These are phyloP conservation scores for Chaetomium sp. DNA, from an alignment of 2,329 filamentous ascomycete species.

Conservation along the genomic window DNA sequence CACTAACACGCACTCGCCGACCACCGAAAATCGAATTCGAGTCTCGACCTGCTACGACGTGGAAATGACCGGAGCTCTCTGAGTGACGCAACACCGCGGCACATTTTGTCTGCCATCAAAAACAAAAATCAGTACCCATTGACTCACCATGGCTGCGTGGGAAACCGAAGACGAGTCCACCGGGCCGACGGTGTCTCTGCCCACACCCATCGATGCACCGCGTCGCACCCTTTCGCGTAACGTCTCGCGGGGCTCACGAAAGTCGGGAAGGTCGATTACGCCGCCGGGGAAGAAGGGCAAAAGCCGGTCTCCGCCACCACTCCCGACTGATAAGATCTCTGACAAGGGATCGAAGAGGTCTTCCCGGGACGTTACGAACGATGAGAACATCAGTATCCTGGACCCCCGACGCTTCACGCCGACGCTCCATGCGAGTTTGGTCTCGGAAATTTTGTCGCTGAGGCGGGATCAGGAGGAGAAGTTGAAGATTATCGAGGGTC, in stretches of 20 bases:
- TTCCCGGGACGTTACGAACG: conserved; percentile 52
- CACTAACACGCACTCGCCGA: conserved; percentile 8
- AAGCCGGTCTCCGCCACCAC: conserved; percentile 53
- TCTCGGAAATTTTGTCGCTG: conserved; percentile 85
- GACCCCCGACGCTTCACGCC: conserved; percentile 93
- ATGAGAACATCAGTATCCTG: conserved; percentile 67
- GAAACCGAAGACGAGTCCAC: conserved; percentile 58
- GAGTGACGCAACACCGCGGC: conserved; percentile 7
- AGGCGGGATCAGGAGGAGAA: conserved; percentile 89
- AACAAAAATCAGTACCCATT: neutral
- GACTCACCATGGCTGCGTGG: conserved; percentile 47
- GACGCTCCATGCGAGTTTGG: conserved; percentile 86
- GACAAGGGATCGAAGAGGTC: conserved; percentile 45
- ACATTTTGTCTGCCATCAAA: neutral
- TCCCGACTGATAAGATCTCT: conserved; percentile 35
- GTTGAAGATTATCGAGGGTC: conserved; percentile 72
- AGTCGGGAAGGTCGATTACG: conserved; percentile 61
- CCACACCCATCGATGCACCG: conserved; percentile 65
- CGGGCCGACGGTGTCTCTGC: conserved; percentile 52
- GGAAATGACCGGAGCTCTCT: conserved; percentile 16
- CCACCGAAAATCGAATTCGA: neutral
- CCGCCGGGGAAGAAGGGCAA: conserved; percentile 50
- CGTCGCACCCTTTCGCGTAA: conserved; percentile 68
- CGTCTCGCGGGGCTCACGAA: conserved; percentile 57
- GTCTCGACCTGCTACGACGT: neutral